A percentile compares a stretch with the other conserved stretches of the same genome.
phyloP scores from a whole-genome alignment of 495 filamentous ascomycete species.

The Penicillium subrubescens region DNA sequence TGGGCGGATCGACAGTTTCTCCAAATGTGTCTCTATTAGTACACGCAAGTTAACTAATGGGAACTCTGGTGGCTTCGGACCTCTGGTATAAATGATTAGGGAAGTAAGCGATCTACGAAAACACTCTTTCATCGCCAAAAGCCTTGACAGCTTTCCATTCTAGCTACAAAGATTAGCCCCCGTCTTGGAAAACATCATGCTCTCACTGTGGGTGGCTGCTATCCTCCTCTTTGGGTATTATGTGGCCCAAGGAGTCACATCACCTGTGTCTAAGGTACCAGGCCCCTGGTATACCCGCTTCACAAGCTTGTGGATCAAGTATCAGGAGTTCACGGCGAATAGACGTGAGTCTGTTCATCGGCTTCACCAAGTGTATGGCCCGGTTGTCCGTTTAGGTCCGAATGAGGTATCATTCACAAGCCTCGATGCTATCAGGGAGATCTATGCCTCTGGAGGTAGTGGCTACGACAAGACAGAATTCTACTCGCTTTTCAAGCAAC shows the following conservation, averaged over 20 bases:
- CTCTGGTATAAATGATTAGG: not conserved
- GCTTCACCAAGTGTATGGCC: conserved; percentile 58
- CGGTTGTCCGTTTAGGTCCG: conserved; percentile 58
- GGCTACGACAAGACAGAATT: conserved; percentile 71
- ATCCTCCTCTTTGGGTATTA: conserved; percentile 17
- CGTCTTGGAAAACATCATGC: conserved; percentile 18
- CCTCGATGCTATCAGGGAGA: conserved; percentile 61
- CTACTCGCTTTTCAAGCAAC: conserved; percentile 64
- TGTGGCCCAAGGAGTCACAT: conserved; percentile 7
- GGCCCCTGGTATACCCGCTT: conserved; percentile 56
- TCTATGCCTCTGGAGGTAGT: conserved; percentile 65
- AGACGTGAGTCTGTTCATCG: conserved; percentile 57
- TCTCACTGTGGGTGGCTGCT: conserved; percentile 24
- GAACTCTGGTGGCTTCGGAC: not conserved
- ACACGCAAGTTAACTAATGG: not conserved
- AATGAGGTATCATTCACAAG: conserved; percentile 65
- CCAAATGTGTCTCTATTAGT: not conserved
- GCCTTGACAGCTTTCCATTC: not conserved
- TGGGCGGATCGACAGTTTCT: not conserved
- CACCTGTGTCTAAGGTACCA: conserved; percentile 39
- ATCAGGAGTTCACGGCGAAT: conserved; percentile 56
- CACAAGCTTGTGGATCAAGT: conserved; percentile 56
- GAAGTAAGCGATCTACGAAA: not conserved
- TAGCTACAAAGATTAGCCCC: not conserved
- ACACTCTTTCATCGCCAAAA: not conserved